A percentile compares a stretch with the other conserved stretches of the same genome.
These are phyloP conservation scores for Chrysoporthe deuterocubensis DNA, from an alignment of 2,329 filamentous ascomycete species.

Conservation along the genomic window DNA sequence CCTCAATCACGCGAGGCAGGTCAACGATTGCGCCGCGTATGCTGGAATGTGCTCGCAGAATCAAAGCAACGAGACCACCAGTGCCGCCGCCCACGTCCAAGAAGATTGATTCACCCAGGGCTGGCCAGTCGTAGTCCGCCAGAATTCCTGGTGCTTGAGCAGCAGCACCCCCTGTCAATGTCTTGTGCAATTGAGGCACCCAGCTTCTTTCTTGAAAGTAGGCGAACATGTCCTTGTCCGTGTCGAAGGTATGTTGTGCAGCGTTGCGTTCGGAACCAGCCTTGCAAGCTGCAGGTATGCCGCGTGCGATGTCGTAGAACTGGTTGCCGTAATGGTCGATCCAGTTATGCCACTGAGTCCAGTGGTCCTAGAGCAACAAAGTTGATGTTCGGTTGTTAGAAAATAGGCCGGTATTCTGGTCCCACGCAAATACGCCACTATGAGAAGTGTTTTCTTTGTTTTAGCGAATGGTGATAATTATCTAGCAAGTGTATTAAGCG, in stretches of 20 bases:
- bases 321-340: slow-evolving; percentile 47
- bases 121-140: slow-evolving; percentile 47
- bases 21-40: slow-evolving; percentile 36
- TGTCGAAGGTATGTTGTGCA: slow-evolving; percentile 46
- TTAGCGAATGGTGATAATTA: too few species aligned
- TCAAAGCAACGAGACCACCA: slow-evolving; percentile 41
- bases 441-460: too few species aligned
- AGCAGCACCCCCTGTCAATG: slow-evolving; percentile 42
- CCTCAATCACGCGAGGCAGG: too few species aligned
- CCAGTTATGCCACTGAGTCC: slow-evolving; percentile 51
- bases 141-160: slow-evolving; percentile 46
- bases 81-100: slow-evolving; percentile 47
- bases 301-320: slow-evolving; percentile 48
- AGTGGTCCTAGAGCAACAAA: slow-evolving; percentile 42
- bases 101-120: slow-evolving; percentile 39
- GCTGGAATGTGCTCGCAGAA: slow-evolving; percentile 38
- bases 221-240: slow-evolving; percentile 45
- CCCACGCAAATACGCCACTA: slow-evolving; percentile 38
- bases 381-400: slow-evolving; percentile 41
- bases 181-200: slow-evolving; percentile 41
- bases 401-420: slow-evolving; percentile 36
- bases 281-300: slow-evolving; percentile 41
- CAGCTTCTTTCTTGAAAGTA: slow-evolving; percentile 43
- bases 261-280: slow-evolving; percentile 35
- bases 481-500: too few species aligned